These are phyloP conservation scores for Clavulina sp. DNA, from an alignment of 768 basidiomycete genomes.

Conservation along the genomic window DNA sequence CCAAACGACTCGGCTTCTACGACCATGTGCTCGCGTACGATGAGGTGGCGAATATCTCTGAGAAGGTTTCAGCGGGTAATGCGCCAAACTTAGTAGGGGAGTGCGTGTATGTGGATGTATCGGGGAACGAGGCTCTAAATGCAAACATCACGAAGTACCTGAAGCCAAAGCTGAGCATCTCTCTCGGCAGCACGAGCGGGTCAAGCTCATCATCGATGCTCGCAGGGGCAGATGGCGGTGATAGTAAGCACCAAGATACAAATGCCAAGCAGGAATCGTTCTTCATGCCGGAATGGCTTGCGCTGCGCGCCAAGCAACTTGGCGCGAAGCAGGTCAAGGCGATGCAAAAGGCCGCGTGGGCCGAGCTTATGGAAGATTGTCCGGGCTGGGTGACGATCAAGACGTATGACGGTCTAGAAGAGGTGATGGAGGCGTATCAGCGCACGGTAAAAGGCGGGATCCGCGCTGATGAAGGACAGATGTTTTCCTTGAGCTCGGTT, in stretches of 20 bases:
- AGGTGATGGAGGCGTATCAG: conserved; percentile 33
- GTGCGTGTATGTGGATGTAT: conserved; percentile 49
- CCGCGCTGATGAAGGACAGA: conserved; percentile 34
- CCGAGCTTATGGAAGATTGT: conserved; percentile 37
- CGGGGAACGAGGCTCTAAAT: conserved; percentile 39
- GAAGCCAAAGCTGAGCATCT: conserved; percentile 24
- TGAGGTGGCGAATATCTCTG: no score
- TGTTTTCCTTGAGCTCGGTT: conserved; percentile 62
- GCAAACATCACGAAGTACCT: conserved; percentile 19
- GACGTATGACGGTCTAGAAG: conserved; percentile 28
- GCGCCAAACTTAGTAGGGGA: conserved; percentile 18
- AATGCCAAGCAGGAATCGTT: conserved; percentile 28
- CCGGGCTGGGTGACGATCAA: conserved; percentile 36
- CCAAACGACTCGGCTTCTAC: conserved; percentile 37
- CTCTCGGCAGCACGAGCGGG: conserved; percentile 24
- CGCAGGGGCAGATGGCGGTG: no score
- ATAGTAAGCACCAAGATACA: no score
- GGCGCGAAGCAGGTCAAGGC: conserved; percentile 28
- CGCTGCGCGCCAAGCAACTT: conserved; percentile 33
- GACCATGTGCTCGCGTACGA: conserved; percentile 40
- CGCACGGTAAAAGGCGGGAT: conserved; percentile 29
- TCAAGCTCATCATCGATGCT: no score
- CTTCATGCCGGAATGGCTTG: conserved; percentile 57
- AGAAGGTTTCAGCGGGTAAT: no score
- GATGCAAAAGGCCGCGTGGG: conserved; percentile 41